Conservation (phyloP, 2,329 filamentous ascomycete genomes). For the Eutypella sp. region DNA sequence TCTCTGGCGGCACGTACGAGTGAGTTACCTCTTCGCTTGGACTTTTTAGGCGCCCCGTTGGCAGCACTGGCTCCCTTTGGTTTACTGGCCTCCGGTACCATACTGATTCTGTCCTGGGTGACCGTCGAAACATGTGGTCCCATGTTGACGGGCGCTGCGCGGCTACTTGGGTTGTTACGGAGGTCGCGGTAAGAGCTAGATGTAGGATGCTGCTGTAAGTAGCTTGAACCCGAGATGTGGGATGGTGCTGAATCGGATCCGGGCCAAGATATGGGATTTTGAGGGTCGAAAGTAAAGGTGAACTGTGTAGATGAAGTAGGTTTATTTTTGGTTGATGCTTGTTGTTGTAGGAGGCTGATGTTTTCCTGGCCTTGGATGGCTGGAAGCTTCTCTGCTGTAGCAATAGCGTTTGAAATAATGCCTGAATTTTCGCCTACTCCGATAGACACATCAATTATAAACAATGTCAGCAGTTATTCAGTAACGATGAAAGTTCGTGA, state of each 20-base stretch:
- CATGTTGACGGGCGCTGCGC: constrained; percentile 11
- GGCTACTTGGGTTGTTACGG: constrained; percentile 9
- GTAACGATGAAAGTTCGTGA: neutral
- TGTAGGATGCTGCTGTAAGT: constrained; percentile 15
- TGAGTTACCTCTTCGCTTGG: constrained; percentile 64
- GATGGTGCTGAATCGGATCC: constrained; percentile 38
- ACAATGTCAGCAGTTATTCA: constrained; percentile 15
- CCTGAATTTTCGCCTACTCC: constrained; percentile 50
- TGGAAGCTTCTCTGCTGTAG: constrained; percentile 71
- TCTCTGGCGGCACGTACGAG: constrained; percentile 71
- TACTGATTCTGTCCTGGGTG: constrained; percentile 9
- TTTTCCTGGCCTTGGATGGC: constrained; percentile 68
- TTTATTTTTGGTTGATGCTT: constrained; percentile 53
- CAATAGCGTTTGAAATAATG: constrained; percentile 89
- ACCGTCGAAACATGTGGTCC: constrained; percentile 10
- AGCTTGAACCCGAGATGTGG: constrained; percentile 26
- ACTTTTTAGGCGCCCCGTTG: constrained; percentile 47
- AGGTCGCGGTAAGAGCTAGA: constrained; percentile 11
- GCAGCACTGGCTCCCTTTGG: constrained; percentile 33
- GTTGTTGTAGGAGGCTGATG: constrained; percentile 70
- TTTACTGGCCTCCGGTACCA: constrained; percentile 26
- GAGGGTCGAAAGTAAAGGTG: constrained; percentile 92
- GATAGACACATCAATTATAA: neutral
- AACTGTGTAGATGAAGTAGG: constrained; percentile 76
- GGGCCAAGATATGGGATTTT: constrained; percentile 76